These are phyloP conservation scores for Russula olivacea DNA, from an alignment of 768 basidiomycete genomes.

Conservation along the genomic window DNA sequence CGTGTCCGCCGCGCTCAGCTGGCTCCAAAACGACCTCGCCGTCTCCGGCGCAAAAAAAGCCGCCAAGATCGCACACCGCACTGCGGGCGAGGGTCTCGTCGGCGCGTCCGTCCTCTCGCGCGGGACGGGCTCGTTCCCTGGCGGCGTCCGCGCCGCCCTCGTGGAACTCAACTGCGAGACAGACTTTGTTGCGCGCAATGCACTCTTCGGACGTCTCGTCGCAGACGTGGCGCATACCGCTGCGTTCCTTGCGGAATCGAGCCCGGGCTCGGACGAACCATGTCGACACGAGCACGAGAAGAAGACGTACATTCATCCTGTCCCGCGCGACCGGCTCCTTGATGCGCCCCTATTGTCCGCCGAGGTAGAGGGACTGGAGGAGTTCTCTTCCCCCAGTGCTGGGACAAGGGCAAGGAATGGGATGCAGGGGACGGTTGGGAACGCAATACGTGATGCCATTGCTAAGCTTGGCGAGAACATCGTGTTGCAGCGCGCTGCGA, in stretches of 20 bases:
- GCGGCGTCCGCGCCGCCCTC: slow-evolving; percentile 70
- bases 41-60: slow-evolving; percentile 72
- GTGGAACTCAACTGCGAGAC: slow-evolving; percentile 95
- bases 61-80: slow-evolving; percentile 73
- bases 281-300: not conserved
- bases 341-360: slow-evolving; percentile 65
- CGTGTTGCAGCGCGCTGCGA: slow-evolving; percentile 52
- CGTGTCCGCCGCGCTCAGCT: slow-evolving; percentile 64
- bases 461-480: slow-evolving; percentile 70
- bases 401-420: not conserved
- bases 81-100: slow-evolving; percentile 73
- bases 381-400: too few species aligned
- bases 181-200: slow-evolving; percentile 88
- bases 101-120: slow-evolving; percentile 68
- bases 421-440: slow-evolving; percentile 42
- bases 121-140: slow-evolving; percentile 40
- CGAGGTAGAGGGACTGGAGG: not conserved
- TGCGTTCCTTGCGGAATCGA: slow-evolving; percentile 57
- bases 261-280: not conserved
- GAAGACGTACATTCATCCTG: slow-evolving; percentile 41
- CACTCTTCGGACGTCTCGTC: slow-evolving; percentile 71
- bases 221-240: slow-evolving; percentile 78
- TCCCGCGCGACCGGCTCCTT: slow-evolving; percentile 46
- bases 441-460: slow-evolving; percentile 62
- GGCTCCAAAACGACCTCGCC: slow-evolving; percentile 72